A percentile compares a stretch with the other conserved stretches of the same genome.
Conservation (phyloP, 2,329 filamentous ascomycete genomes). For the Corinectria fuckeliana region DNA sequence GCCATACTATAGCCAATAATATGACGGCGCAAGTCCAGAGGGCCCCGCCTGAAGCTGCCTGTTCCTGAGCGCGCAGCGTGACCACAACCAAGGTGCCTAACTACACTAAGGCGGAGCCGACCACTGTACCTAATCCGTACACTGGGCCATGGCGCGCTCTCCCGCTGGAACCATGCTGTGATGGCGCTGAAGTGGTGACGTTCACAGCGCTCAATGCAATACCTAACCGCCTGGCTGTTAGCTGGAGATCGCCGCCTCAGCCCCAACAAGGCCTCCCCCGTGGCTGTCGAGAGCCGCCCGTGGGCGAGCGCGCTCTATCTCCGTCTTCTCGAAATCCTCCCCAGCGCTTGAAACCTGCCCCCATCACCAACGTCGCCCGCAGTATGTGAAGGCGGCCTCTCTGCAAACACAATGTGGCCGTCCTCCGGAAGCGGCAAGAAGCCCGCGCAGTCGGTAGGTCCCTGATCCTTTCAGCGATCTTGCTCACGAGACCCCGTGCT, state of each 20-base stretch:
- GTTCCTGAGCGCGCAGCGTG: background rate
- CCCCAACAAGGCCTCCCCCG: slow-evolving; percentile 12
- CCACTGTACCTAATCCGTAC: background rate
- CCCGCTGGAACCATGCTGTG: slow-evolving; percentile 9
- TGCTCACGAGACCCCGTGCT: slow-evolving; percentile 30
- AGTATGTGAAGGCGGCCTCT: slow-evolving; percentile 29
- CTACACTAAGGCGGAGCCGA: no score
- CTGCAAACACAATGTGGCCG: slow-evolving; percentile 62
- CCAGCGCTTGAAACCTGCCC: slow-evolving; percentile 3
- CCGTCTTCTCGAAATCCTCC: background rate
- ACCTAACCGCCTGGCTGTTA: background rate
- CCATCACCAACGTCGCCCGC: slow-evolving; percentile 14
- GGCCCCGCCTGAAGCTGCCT: slow-evolving; percentile 11
- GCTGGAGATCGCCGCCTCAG: slow-evolving; percentile 13
- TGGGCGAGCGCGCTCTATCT: background rate
- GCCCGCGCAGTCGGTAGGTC: slow-evolving; percentile 71
- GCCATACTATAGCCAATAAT: slow-evolving; percentile 16
- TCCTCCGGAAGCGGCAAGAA: slow-evolving; percentile 73
- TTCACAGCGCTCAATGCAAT: slow-evolving; percentile 2
- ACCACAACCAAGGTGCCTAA: no score
- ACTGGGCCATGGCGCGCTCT: slow-evolving; percentile 2
- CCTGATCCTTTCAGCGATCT: slow-evolving; percentile 23
- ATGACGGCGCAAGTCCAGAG: slow-evolving; percentile 7
- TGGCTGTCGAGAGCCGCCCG: slow-evolving; percentile 13
- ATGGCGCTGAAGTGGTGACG: slow-evolving; percentile 10